phyloP scores from a whole-genome alignment of 2,329 filamentous ascomycete species.

The Cordyceps farinosa region DNA sequence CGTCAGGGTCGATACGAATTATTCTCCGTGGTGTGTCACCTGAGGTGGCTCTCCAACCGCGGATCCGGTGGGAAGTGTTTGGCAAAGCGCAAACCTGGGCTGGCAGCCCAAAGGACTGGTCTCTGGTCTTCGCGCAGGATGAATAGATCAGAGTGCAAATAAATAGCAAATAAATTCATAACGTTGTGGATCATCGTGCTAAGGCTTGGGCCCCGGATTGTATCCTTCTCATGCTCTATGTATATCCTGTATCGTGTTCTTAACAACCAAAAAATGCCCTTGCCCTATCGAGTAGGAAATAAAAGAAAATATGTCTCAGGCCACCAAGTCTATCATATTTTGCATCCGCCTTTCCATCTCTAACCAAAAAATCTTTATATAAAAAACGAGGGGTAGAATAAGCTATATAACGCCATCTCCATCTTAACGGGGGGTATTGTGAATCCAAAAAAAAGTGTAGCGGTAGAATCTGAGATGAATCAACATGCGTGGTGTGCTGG shows the following conservation, averaged over 20 bases:
- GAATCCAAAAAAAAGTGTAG: conserved; percentile 6
- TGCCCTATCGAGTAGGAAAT: not conserved
- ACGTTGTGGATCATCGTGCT: conserved; percentile 3
- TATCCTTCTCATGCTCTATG: conserved; percentile 15
- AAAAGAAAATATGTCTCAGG: not conserved
- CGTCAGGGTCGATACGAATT: too few species aligned
- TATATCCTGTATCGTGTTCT: conserved; percentile 12
- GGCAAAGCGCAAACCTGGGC: too few species aligned
- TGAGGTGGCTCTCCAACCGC: too few species aligned
- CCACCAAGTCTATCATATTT: conserved; percentile 6
- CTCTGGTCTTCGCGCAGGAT: not conserved
- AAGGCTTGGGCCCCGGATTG: conserved; percentile 17
- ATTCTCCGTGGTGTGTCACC: too few species aligned
- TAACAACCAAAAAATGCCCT: conserved; percentile 9
- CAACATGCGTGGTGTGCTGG: not conserved
- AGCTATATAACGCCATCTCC: conserved; percentile 13
- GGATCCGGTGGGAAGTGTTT: too few species aligned
- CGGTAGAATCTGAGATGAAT: conserved; percentile 1
- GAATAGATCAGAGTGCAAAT: not conserved
- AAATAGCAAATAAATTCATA: not conserved
- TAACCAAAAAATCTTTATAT: not conserved
- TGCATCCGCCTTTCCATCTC: not conserved
- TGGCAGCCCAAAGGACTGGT: too few species aligned
- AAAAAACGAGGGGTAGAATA: conserved; percentile 14
- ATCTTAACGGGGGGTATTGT: conserved; percentile 13